Evolutionary conservation across 306 rosid genomes (phyloP).

Genomic region (Elaeagnus macrophylla): DNA sequence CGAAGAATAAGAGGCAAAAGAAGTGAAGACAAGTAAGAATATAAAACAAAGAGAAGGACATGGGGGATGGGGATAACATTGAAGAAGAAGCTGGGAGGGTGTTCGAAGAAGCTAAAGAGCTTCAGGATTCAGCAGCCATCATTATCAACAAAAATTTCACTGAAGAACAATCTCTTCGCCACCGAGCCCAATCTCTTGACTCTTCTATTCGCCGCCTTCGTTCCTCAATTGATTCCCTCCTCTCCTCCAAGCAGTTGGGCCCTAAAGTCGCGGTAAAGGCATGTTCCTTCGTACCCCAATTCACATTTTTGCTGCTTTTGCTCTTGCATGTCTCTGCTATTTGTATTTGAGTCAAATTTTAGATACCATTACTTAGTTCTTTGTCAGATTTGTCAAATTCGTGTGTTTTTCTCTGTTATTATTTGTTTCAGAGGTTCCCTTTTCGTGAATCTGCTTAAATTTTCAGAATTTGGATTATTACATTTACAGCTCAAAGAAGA

Average conservation of each 20-base stretch:
- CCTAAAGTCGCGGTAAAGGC: constrained; percentile 62
- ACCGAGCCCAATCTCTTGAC: constrained; percentile 48
- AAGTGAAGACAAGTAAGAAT: background rate
- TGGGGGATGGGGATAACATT: constrained; percentile 27
- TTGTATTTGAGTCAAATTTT: constrained; percentile 6
- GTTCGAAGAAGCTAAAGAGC: constrained; percentile 62
- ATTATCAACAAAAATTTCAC: constrained; percentile 32
- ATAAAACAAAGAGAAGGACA: constrained; percentile 1
- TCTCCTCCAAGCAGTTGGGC: constrained; percentile 36
- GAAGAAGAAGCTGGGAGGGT: constrained; percentile 49
- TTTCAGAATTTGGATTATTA: background rate
- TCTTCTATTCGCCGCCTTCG: constrained; percentile 59
- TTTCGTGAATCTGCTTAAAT: too few relatives aligned
- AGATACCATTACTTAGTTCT: background rate
- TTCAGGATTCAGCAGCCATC: constrained; percentile 52
- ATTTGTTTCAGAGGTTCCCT: background rate
- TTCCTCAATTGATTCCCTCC: constrained; percentile 46
- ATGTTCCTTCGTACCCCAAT: background rate
- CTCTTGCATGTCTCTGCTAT: background rate
- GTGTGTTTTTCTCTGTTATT: too few relatives aligned
- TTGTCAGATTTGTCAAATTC: too few relatives aligned
- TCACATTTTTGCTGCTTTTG: background rate
- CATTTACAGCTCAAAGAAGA: constrained; percentile 69
- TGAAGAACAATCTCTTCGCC: constrained; percentile 74
- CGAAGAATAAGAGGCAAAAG: background rate